phyloP scores from a whole-genome alignment of 2,329 filamentous ascomycete species.

The Chaetothyriales sp. region DNA sequence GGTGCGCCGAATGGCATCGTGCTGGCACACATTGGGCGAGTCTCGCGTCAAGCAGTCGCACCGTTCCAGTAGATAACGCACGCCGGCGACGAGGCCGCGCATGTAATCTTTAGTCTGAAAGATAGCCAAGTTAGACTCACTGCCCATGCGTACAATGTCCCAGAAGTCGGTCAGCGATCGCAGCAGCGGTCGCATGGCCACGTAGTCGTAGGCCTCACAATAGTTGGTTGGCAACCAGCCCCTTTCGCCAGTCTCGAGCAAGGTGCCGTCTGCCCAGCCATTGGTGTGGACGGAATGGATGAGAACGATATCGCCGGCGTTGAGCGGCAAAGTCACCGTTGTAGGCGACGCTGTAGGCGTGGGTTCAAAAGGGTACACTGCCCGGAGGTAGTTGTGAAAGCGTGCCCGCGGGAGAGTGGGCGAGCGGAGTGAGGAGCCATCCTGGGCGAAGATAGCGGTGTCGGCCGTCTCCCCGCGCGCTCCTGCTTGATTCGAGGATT shows the following conservation, averaged over 20 bases:
- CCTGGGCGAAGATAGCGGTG: conserved; percentile 21
- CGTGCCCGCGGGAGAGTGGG: conserved; percentile 42
- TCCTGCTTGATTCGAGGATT: conserved; percentile 42
- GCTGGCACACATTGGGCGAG: conserved; percentile 57
- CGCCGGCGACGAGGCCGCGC: conserved; percentile 83
- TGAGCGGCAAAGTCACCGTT: conserved; percentile 76
- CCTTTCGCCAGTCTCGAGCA: conserved; percentile 69
- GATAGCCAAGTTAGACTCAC: conserved; percentile 59
- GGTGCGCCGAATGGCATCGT: conserved; percentile 62
- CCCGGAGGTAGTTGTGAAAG: conserved; percentile 89
- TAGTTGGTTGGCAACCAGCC: conserved; percentile 98
- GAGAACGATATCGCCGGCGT: conserved; percentile 80
- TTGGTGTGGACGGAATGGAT: conserved; percentile 96
- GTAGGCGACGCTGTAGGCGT: conserved; percentile 62
- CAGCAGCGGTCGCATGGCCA: conserved; percentile 70
- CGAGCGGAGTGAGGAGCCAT: conserved; percentile 28
- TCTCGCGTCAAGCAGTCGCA: conserved; percentile 80
- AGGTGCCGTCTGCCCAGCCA: conserved; percentile 93
- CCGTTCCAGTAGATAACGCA: conserved; percentile 76
- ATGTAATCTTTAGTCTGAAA: conserved; percentile 90
- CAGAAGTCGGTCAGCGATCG: conserved; percentile 82
- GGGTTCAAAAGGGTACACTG: conserved; percentile 85
- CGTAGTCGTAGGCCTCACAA: conserved; percentile 85
- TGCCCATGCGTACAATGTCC: conserved; percentile 72
- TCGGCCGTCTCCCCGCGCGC: conserved; percentile 55